Evolutionary conservation across 2,329 filamentous ascomycete genomes (phyloP), one percentile per base, ranked within the genome.

Genomic region (Talaromyces sp.): DNA sequence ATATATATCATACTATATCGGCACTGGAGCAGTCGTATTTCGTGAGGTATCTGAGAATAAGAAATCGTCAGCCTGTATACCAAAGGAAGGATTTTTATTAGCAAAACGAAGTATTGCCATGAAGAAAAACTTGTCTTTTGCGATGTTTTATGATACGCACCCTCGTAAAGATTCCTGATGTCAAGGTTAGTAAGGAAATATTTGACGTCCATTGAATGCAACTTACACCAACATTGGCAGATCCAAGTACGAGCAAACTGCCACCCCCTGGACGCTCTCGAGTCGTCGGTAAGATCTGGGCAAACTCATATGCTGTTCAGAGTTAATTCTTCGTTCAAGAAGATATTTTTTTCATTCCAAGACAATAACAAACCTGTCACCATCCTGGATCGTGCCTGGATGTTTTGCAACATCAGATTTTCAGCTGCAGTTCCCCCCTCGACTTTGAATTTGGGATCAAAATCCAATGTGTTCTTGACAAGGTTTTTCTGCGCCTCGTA

Each of bases 311-410:
- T 4, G 83, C 80, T 58, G 31, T 31, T 31, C 14, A 0, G 4
- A 29, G 58, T 60, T 9, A 60, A 50, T 17, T 14, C 26, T 24
- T 11, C 21, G 4, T 46, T 46, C 43, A 21, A 1, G 5, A 24
- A 46, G 4, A 1, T 5, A n/a, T 7, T n/a, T 38, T n/a, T n/a
- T 35, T n/a, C 9, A 46, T 19, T 46, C 7, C 43, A 46, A 19
- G 57, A 32, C 10, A 38, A 21, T 19, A 60, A 31, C 46, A 31
- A 8, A 62, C 60, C 60, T 2, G 84, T 75, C 0, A 89, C 84
- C 85, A 89, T 89, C 49, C 86, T 75, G 1, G 79, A 80, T 11
- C 86, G 75, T 2, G 86, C 86, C 68, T 89, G 86, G 62, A 89
- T 84, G 69, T 87, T 87, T 52, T 70, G 68, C 26, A 69, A 59